phyloP scores from a whole-genome alignment of 345 rosid species.

The Linum tenue region DNA sequence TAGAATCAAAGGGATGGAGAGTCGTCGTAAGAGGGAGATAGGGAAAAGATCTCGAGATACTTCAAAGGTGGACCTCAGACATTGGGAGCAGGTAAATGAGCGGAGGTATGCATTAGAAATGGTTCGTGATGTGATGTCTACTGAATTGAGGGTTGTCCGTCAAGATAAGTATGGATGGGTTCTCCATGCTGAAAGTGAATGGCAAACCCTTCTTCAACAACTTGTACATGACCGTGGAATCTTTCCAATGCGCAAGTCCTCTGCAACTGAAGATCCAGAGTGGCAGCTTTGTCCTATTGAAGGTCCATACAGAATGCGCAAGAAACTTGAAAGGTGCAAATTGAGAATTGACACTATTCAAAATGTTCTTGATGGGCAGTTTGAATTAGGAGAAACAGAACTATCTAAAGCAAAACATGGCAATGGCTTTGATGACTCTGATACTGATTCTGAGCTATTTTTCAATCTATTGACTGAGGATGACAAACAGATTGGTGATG shows the following conservation, averaged over 20 bases:
- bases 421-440: constrained; percentile 52
- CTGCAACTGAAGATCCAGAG: constrained; percentile 54
- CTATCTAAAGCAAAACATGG: constrained; percentile 44
- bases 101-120: constrained; percentile 91
- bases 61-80: constrained; percentile 68
- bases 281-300: constrained; percentile 99
- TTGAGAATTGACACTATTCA: constrained; percentile 72
- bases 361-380: constrained; percentile 62
- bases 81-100: constrained; percentile 93
- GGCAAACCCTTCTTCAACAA: constrained; percentile 96
- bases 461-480: constrained; percentile 45
- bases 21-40: constrained; percentile 87
- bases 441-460: constrained; percentile 54
- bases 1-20: constrained; percentile 87
- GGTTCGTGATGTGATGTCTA: constrained; percentile 93
- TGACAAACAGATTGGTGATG: constrained; percentile 27
- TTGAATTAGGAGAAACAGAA: constrained; percentile 67
- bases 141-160: constrained; percentile 96
- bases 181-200: constrained; percentile 98
- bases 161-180: constrained; percentile 99
- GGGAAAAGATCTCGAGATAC: constrained; percentile 80
- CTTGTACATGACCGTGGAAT: constrained; percentile 96
- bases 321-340: constrained; percentile 88
- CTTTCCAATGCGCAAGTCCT: constrained; percentile 67
- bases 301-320: constrained; percentile 99